Evolutionary conservation across 75 land plant species (phyloP).

Genomic region (Sequoia sempervirens): DNA sequence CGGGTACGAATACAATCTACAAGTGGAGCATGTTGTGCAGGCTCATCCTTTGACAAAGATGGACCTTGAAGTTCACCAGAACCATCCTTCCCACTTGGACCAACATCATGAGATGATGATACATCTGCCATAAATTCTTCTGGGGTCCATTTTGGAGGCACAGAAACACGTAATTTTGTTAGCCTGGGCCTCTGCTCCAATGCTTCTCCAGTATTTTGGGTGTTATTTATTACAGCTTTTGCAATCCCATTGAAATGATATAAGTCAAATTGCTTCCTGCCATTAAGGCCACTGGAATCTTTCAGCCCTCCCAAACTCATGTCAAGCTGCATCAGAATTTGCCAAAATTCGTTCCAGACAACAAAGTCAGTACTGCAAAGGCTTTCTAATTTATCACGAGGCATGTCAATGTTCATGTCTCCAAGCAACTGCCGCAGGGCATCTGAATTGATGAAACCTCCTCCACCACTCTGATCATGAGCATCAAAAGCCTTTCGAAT

Average conservation of each 20-base stretch:
- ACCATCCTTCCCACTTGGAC: conserved; percentile 18
- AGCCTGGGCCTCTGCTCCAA: conserved; percentile 79
- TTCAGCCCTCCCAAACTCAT: conserved; percentile 77
- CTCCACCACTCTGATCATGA: conserved; percentile 96
- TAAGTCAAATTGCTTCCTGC: conserved; percentile 78
- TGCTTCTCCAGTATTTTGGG: conserved; percentile 32
- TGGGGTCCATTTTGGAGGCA: conserved; percentile 96
- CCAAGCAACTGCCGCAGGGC: conserved; percentile 71
- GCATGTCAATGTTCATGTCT: conserved; percentile 65
- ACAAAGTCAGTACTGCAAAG: conserved; percentile 70
- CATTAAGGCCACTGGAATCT: conserved; percentile 64
- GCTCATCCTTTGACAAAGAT: conserved; percentile 27
- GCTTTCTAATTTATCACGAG: conserved; percentile 57
- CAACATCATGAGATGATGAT: conserved; percentile 15
- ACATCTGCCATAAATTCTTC: conserved; percentile 73
- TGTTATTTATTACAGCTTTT: conserved; percentile 64
- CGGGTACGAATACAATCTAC: conserved; percentile 94
- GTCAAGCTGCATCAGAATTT: conserved; percentile 75
- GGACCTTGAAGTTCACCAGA: conserved; percentile 27
- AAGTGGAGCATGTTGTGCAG: conserved; percentile 88
- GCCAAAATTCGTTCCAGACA: conserved; percentile 99
- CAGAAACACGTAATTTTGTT: conserved; percentile 71
- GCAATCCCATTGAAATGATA: conserved; percentile 99
- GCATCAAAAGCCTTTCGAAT: conserved; percentile 85
- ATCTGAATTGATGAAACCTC: conserved; percentile 86